Base-by-base conservation (phyloP, 495 filamentous ascomycete genomes). In the Penicillium desertorum region DNA sequence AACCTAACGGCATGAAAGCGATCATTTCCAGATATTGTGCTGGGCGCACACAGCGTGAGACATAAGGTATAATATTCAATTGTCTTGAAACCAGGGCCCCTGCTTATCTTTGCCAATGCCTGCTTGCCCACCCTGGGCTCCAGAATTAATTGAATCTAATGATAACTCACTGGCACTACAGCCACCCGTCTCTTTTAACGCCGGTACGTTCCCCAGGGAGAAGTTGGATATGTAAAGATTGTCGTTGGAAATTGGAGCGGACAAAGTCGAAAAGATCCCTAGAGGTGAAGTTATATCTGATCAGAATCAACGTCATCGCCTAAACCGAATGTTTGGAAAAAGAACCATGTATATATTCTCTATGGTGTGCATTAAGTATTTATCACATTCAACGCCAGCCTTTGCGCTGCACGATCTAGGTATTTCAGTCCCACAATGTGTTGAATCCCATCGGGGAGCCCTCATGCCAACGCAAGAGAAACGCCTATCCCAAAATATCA, bases 71-170 rank as follows among this genome's bases (percentile, higher is more conserved):
- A 48, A n/a, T 27, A 29, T 46, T 45, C 27, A 30, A 52, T 29
- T 43, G 27, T 36, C 22, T 54, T 5, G 57, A 49, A 20, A 44
- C 4, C 34, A 23, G 11, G 27, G 45, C 7, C 41, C 51, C 8
- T 29, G 11, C 59, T 50, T 57, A 39, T 23, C 65, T 62, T 61
- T 61, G 17, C 76, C 77, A 29, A 79, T 75, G 5, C 76, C 77
- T 32, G 64, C 64, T 44, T 71, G 66, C 3, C 76, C 76, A 20
- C 76, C 77, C 62, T 65, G 3, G 9, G 5, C 25, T 8, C 25
- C 25, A 29, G 25, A 30, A 30, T 34, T 48, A 19, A 29, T 12
- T 19, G 27, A 5, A 19, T 37, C 16, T 39, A 44, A 8, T 10
- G 36, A 10, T 5, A 4, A 47, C 59, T 34, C 36, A 67, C 62